Percentiles rank a stretch among this genome's conserved stretches.
phyloP scores from a whole-genome alignment of 306 rosid species.

The Vachellia collinsii region DNA sequence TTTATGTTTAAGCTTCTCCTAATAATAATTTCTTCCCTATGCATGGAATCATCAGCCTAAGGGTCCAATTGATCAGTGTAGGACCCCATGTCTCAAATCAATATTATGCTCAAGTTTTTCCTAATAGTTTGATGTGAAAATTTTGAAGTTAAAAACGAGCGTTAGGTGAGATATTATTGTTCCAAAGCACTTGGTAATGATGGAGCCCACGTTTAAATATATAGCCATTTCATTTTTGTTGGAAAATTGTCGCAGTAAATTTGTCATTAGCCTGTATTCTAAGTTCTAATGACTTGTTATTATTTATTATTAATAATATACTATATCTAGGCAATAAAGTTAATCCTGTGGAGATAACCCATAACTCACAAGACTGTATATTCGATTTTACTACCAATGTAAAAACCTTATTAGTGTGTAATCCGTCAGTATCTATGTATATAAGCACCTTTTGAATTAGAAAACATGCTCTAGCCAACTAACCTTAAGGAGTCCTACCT shows the following conservation, averaged over 20 bases:
- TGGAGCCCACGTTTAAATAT: neutral
- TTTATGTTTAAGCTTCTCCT: neutral
- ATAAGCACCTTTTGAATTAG: too few species aligned
- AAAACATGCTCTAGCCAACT: too few species aligned
- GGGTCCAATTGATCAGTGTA: neutral
- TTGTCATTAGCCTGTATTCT: neutral
- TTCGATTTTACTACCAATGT: too few species aligned
- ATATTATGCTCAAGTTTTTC: neutral
- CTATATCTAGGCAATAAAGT: too few species aligned
- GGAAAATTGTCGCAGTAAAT: too few species aligned
- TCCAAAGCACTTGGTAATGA: slow-evolving; percentile 28
- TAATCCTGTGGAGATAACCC: too few species aligned
- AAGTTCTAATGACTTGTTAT: neutral
- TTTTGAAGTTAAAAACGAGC: neutral
- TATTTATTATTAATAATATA: too few species aligned
- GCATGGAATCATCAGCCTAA: neutral
- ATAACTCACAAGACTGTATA: too few species aligned
- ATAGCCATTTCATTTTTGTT: neutral
- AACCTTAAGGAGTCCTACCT: too few species aligned
- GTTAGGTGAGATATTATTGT: slow-evolving; percentile 19
- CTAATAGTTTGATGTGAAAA: neutral
- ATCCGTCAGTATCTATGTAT: too few species aligned
- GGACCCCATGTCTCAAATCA: neutral
- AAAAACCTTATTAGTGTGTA: too few species aligned
- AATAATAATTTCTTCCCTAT: neutral